phyloP scores from a whole-genome alignment of 345 rosid species.

The Limnanthes douglasii region DNA sequence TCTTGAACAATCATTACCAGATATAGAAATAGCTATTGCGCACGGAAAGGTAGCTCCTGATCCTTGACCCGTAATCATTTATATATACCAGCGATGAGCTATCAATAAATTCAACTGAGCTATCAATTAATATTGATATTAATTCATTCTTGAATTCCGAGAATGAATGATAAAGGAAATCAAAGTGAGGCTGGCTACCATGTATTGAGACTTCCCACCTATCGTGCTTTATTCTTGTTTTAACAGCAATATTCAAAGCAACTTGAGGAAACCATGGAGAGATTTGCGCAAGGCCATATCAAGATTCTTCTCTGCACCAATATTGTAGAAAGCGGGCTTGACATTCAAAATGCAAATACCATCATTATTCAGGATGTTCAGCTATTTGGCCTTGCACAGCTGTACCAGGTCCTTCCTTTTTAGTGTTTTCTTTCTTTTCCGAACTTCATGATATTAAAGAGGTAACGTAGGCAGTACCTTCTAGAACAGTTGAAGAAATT shows the following conservation, averaged over 20 bases:
- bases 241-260: constrained; percentile 78
- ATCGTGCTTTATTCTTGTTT: constrained; percentile 13
- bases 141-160: not conserved
- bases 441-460: constrained; percentile 1
- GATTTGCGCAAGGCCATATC: constrained; percentile 64
- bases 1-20: constrained; percentile 61
- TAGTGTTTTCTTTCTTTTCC: constrained; percentile 8
- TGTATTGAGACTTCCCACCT: no score
- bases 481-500: constrained; percentile 9
- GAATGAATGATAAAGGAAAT: no score
- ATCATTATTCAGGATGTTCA: constrained; percentile 95
- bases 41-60: constrained; percentile 65
- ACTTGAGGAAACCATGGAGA: constrained; percentile 92
- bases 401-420: constrained; percentile 59
- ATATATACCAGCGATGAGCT: no score
- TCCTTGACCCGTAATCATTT: constrained; percentile 1
- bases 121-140: not conserved
- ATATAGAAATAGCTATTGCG: constrained; percentile 71
- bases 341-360: constrained; percentile 93
- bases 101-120: no score
- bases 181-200: no score
- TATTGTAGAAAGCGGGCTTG: constrained; percentile 95
- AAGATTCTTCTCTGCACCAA: constrained; percentile 83
- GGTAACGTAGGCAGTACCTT: constrained; percentile 1
- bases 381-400: constrained; percentile 84